Evolutionary conservation across 352 stramenopile species (phyloP).

Genomic region (Pythium biforme): DNA sequence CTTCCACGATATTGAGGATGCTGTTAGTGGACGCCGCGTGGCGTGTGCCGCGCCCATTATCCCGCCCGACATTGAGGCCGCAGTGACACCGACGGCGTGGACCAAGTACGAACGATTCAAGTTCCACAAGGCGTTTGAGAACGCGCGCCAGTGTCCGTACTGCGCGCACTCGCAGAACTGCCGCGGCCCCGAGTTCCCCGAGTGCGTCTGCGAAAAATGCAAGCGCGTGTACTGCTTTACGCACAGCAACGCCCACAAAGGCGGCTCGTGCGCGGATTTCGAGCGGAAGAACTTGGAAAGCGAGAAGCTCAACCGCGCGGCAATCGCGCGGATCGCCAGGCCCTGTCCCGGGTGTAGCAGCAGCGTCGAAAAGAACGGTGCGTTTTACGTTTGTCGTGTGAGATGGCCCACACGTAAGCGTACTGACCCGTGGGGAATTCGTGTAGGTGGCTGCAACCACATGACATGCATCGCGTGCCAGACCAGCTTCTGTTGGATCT

Average conservation of each 20-base stretch:
- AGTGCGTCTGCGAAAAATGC: conserved; percentile 48
- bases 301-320: conserved; percentile 78
- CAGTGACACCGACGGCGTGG: conserved; percentile 54
- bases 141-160: conserved; percentile 60
- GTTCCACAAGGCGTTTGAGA: conserved; percentile 77
- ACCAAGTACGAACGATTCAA: conserved; percentile 86
- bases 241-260: conserved; percentile 83
- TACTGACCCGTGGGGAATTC: no score
- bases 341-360: conserved; percentile 85
- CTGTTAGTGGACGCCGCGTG: neutral
- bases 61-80: conserved; percentile 41
- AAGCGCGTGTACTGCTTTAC: conserved; percentile 82
- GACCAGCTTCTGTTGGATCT: conserved; percentile 91
- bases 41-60: conserved; percentile 44
- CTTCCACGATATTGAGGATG: conserved; percentile 43
- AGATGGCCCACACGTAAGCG: neutral
- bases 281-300: conserved; percentile 65
- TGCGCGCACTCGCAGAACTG: conserved; percentile 62
- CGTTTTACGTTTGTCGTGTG: neutral
- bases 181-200: conserved; percentile 33
- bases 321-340: conserved; percentile 79
- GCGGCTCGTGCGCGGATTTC: conserved; percentile 72
- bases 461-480: conserved; percentile 88
- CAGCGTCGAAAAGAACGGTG: conserved; percentile 87
- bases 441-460: conserved; percentile 87